Percentiles rank a stretch among this genome's conserved stretches.
Conservation (phyloP, 805 yeast genomes). For the Wilhelminamyces savonicus region DNA sequence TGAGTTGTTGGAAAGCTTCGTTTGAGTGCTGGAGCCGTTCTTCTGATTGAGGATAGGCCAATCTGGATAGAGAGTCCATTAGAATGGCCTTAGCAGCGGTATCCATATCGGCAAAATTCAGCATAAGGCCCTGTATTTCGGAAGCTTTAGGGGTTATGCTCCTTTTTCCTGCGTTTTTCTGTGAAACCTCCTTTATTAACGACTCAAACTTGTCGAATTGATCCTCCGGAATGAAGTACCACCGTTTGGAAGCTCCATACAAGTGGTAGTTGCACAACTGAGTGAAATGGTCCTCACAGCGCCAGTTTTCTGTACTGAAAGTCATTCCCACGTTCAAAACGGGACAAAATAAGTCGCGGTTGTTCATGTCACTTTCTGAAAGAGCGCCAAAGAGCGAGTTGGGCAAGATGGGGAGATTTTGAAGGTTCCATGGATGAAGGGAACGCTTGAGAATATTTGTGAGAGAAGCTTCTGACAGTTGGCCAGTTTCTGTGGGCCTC, state of each 20-base stretch:
- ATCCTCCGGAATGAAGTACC: slow-evolving; percentile 60
- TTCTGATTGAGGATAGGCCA: slow-evolving; percentile 1
- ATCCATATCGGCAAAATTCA: too few species aligned
- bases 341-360: slow-evolving; percentile 38
- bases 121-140: too few species aligned
- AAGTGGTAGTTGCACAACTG: slow-evolving; percentile 49
- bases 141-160: too few species aligned
- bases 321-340: slow-evolving; percentile 47
- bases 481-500: slow-evolving; percentile 4
- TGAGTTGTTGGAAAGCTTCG: slow-evolving; percentile 11
- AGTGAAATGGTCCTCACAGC: slow-evolving; percentile 54
- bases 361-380: slow-evolving; percentile 37
- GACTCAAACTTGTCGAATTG: slow-evolving; percentile 47
- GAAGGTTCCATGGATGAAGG: slow-evolving; percentile 51
- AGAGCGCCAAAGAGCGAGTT: slow-evolving; percentile 41
- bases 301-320: slow-evolving; percentile 52
- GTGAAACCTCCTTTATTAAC: slow-evolving; percentile 19
- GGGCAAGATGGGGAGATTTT: slow-evolving; percentile 45
- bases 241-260: slow-evolving; percentile 47
- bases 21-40: slow-evolving; percentile 24
- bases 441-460: slow-evolving; percentile 13
- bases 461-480: slow-evolving; percentile 6
- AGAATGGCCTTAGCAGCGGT: too few species aligned
- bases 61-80: too few species aligned
- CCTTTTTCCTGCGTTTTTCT: too few species aligned